Conservation (phyloP, 1,284 basidiomycete species). For the Ustilago esculenta region DNA sequence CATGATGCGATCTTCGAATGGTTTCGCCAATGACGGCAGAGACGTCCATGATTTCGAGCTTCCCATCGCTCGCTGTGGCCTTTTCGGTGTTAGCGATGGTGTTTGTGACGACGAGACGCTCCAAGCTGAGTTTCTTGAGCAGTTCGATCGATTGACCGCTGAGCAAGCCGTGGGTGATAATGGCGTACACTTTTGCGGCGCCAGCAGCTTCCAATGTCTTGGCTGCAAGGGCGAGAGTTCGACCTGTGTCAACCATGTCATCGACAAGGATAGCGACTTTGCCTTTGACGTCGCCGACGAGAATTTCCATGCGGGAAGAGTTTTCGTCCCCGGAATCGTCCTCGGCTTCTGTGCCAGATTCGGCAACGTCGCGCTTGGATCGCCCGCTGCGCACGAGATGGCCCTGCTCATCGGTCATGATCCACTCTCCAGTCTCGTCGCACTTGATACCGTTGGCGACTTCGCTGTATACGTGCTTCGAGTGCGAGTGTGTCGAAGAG, state of each 20-base stretch:
- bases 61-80: constrained; percentile 69
- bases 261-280: constrained; percentile 91
- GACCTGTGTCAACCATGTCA: constrained; percentile 97
- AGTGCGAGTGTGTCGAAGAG: constrained; percentile 13
- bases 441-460: constrained; percentile 67
- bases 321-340: constrained; percentile 66
- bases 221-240: constrained; percentile 84
- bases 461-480: constrained; percentile 46
- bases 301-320: constrained; percentile 79
- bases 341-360: constrained; percentile 18
- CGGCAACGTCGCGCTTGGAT: constrained; percentile 19
- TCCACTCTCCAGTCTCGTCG: constrained; percentile 67
- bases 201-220: constrained; percentile 87
- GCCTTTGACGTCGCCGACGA: constrained; percentile 95
- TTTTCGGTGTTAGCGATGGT: constrained; percentile 74
- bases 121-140: constrained; percentile 81
- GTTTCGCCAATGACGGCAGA: constrained; percentile 91
- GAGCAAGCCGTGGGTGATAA: constrained; percentile 91
- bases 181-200: constrained; percentile 84
- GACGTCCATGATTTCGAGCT: constrained; percentile 78
- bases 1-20: constrained; percentile 95
- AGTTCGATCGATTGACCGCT: constrained; percentile 83
- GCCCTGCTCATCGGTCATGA: constrained; percentile 63
- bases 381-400: constrained; percentile 56
- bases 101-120: constrained; percentile 88